A percentile compares a stretch with the other conserved stretches of the same genome.
Conservation (phyloP, 2,329 filamentous ascomycete species). For the Paraconiothyrium brasiliense region DNA sequence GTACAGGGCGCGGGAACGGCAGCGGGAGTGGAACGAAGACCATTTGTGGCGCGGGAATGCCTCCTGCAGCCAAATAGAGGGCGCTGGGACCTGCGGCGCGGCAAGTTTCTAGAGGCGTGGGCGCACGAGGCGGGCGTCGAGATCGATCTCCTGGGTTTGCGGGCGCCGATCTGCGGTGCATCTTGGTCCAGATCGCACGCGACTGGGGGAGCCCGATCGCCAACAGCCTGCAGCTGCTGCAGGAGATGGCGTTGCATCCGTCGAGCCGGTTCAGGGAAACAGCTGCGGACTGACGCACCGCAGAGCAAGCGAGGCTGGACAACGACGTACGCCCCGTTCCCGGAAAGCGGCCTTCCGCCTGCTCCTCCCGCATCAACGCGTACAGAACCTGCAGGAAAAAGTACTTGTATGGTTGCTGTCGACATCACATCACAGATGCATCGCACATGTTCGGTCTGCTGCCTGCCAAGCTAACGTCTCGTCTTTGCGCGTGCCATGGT, state of each 20-base stretch:
- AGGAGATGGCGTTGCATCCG: slow-evolving; percentile 37
- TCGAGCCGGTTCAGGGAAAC: slow-evolving; percentile 33
- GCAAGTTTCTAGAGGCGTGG: slow-evolving; percentile 10
- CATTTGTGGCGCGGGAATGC: slow-evolving; percentile 2
- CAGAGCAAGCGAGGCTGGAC: not conserved
- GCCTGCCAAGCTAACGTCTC: not conserved
- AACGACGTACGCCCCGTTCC: not conserved
- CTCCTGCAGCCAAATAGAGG: slow-evolving; percentile 7
- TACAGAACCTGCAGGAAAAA: no score
- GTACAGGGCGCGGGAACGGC: slow-evolving; percentile 12
- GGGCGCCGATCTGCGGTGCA: slow-evolving; percentile 40
- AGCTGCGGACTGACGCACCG: not conserved
- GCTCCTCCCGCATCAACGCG: not conserved
- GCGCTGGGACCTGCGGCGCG: slow-evolving; percentile 32
- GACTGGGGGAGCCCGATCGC: slow-evolving; percentile 31
- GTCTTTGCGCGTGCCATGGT: slow-evolving; percentile 7
- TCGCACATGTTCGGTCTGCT: not conserved
- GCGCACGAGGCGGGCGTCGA: slow-evolving; percentile 27
- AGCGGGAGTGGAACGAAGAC: slow-evolving; percentile 10
- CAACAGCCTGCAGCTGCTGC: slow-evolving; percentile 26
- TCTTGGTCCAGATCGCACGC: slow-evolving; percentile 41
- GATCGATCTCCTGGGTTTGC: slow-evolving; percentile 36
- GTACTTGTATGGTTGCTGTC: no score
- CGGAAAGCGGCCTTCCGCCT: no score
- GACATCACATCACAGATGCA: no score